These are phyloP conservation scores for Candida labiduridarum DNA, from an alignment of 1,139 yeast species.

Conservation along the genomic window DNA sequence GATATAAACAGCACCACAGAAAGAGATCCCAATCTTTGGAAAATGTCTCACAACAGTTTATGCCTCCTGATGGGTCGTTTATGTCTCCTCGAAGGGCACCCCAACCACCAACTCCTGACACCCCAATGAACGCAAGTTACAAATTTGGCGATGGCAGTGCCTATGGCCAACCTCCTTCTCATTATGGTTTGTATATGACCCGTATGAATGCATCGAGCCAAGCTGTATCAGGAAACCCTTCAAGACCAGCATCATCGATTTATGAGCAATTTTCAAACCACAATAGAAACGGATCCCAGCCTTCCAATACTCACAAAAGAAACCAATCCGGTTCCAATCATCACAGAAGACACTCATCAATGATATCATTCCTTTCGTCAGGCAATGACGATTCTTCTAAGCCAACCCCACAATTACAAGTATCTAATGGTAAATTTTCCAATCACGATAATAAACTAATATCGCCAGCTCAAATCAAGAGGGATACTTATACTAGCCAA, in stretches of 20 bases:
- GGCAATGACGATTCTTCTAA: conserved; percentile 18
- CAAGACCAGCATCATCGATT: conserved; percentile 48
- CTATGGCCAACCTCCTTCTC: conserved; percentile 12
- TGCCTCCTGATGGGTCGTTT: conserved; percentile 21
- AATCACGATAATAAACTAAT: conserved; percentile 19
- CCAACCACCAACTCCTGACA: conserved; percentile 18
- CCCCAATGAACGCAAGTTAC: conserved; percentile 26
- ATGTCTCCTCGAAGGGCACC: conserved; percentile 69
- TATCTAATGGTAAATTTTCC: conserved; percentile 1
- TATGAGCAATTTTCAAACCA: conserved; percentile 40
- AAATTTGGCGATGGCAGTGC: conserved; percentile 28
- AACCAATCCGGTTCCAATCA: conserved; percentile 31
- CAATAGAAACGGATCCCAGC: conserved; percentile 28
- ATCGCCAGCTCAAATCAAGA: conserved; percentile 29
- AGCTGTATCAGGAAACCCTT: conserved; percentile 14
- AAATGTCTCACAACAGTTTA: conserved; percentile 28
- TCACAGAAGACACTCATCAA: conserved; percentile 48
- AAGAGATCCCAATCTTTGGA: conserved; percentile 47
- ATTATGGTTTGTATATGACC: conserved; percentile 24
- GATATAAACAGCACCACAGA: conserved; percentile 16
- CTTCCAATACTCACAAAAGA: conserved; percentile 18
- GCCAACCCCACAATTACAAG: conserved; percentile 4
- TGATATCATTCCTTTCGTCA: conserved; percentile 44
- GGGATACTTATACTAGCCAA: conserved; percentile 15
- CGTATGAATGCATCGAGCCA: conserved; percentile 28